These are phyloP conservation scores for Russula lepida DNA, from an alignment of 768 basidiomycete species.

Conservation along the genomic window DNA sequence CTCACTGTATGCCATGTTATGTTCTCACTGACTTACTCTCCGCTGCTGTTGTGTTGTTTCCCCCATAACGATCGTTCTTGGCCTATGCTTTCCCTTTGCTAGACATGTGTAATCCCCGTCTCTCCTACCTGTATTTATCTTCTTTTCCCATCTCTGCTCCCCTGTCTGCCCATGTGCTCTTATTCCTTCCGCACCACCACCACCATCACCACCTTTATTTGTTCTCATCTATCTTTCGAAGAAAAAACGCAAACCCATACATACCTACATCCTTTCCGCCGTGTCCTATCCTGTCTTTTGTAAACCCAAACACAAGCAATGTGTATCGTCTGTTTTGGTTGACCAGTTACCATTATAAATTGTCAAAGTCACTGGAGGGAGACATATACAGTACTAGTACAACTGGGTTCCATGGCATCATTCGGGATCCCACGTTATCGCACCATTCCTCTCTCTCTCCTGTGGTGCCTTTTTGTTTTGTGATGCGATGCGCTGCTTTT, in stretches of 20 bases:
- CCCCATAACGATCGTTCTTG: constrained; percentile 1
- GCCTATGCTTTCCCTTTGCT: constrained; percentile 4
- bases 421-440: too few species aligned
- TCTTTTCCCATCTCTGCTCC: neutral
- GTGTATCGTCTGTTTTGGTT: neutral
- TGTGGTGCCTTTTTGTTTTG: too few species aligned
- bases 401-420: too few species aligned
- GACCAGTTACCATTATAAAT: neutral
- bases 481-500: too few species aligned
- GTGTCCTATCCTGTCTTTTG: neutral
- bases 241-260: neutral
- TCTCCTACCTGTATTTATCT: neutral
- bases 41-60: neutral
- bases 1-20: neutral
- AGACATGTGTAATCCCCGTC: neutral
- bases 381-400: too few species aligned
- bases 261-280: neutral
- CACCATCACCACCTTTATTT: neutral
- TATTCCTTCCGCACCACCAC: neutral
- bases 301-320: neutral
- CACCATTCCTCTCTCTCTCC: too few species aligned
- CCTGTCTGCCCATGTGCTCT: neutral
- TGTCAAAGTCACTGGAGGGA: neutral
- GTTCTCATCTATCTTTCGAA: neutral
- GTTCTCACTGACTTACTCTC: neutral